Evolutionary conservation across 345 rosid species (phyloP).

Genomic region (Diplotaxis tenuifolia): DNA sequence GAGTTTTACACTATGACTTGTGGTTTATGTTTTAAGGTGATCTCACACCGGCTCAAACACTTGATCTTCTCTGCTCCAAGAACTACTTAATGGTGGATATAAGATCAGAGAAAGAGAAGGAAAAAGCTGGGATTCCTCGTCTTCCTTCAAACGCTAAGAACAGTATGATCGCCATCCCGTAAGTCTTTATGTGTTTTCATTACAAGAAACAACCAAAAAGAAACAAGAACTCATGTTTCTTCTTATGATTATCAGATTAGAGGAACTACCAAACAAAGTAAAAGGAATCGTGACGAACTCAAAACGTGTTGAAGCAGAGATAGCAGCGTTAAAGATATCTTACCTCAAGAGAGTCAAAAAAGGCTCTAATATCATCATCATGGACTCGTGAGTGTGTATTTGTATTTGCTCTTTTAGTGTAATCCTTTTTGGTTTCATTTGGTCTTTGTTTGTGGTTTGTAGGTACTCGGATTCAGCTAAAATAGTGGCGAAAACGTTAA

Average conservation of each 20-base stretch:
- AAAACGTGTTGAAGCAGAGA: conserved; percentile 86
- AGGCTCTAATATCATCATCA: conserved; percentile 74
- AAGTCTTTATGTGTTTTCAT: conserved; percentile 34
- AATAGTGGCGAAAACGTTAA: conserved; percentile 66
- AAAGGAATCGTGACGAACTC: conserved; percentile 63
- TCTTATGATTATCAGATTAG: conserved; percentile 49
- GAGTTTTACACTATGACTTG: background rate
- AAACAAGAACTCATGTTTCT: background rate
- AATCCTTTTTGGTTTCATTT: background rate
- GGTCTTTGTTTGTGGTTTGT: conserved; percentile 4
- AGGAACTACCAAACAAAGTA: conserved; percentile 79
- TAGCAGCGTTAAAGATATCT: conserved; percentile 84
- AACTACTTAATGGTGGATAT: conserved; percentile 72
- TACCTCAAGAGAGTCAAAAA: conserved; percentile 81
- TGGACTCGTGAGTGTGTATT: conserved; percentile 72
- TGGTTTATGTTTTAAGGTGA: conserved; percentile 49
- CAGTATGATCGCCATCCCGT: conserved; percentile 77
- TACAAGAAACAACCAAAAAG: background rate
- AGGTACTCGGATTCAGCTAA: conserved; percentile 84
- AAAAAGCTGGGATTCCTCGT: conserved; percentile 80
- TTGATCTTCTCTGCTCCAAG: conserved; percentile 58
- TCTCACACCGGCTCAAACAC: conserved; percentile 81
- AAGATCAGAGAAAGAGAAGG: conserved; percentile 92
- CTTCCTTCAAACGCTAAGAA: conserved; percentile 90
- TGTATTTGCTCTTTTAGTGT: background rate